Conservation (phyloP, 805 yeast species). For the Barnettozyma siamensis region DNA sequence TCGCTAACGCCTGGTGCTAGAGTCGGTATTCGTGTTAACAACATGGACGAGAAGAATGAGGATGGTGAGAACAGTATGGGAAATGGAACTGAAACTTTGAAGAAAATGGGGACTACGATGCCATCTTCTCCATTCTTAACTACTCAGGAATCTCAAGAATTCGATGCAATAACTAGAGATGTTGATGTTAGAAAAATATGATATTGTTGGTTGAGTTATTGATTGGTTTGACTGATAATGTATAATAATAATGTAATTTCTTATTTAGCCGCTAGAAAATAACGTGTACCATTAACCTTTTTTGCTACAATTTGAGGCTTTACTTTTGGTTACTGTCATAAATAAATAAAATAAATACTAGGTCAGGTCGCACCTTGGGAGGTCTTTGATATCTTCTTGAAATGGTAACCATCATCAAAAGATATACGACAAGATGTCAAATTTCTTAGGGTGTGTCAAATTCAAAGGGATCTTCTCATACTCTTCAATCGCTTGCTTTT, state of each 20-base stretch:
- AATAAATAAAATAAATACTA: slow-evolving; percentile 2
- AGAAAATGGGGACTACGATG: slow-evolving; percentile 13
- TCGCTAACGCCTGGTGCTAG: not conserved
- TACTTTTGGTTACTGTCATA: not conserved
- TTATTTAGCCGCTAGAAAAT: not conserved
- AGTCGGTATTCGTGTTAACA: not conserved
- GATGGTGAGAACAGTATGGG: not conserved
- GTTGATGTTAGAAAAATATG: not conserved
- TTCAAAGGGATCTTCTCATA: slow-evolving; percentile 7
- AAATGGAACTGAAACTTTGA: not conserved
- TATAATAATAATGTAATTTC: not conserved
- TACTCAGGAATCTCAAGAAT: not conserved
- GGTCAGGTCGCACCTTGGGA: too few relatives aligned
- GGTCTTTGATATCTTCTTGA: too few relatives aligned
- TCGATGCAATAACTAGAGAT: not conserved
- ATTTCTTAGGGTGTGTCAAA: slow-evolving; percentile 4
- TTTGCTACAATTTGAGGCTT: too few relatives aligned
- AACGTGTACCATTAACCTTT: too few relatives aligned
- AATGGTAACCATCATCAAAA: not conserved
- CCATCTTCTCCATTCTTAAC: slow-evolving; percentile 21
- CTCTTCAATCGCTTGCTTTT: slow-evolving; percentile 9
- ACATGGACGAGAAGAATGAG: not conserved
- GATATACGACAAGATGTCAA: slow-evolving; percentile 6
- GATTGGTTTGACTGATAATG: not conserved
- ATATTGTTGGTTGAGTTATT: too few relatives aligned